Base-by-base conservation (phyloP, 2,329 filamentous ascomycete genomes). In the Neofusicoccum laricinum region DNA sequence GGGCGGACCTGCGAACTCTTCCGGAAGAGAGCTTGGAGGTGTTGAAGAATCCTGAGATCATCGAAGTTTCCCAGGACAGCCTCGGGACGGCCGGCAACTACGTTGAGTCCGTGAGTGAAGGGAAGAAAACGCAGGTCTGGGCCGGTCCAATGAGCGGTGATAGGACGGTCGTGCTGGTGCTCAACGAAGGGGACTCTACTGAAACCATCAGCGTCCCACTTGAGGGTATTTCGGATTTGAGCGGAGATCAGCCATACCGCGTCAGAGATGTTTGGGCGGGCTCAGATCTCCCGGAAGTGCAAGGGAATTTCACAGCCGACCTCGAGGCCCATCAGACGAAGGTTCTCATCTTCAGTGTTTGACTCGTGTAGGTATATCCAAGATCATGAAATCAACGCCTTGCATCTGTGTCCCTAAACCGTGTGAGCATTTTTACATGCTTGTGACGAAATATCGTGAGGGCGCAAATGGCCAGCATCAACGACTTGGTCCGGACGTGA, bases 51-150 rank as follows among this genome's bases (percentile, higher is more conserved):
- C 63, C 68, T 30, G 68, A 72, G n/a, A 69, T 79, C 0, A 66
- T 79, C 4, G 67, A 70, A 7, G 78, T 84, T 71, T 81, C 82
- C 68, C 82, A 85, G 68, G 82, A 85, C 64, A 32, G 51, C 5
- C 38, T 57, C 14, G 51, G 38, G 4, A 43, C 11, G 10, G 51
- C 51, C 7, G 51, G 17, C 3, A 12, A n/a, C 1, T 57, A 57
- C 5, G 11, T 43, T 36, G 51, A 57, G 38, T 17, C 12, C 1
- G n/a, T 43, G 36, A 57, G 51, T 19, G 11, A 32, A 3, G 51
- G 43, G 8, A 25, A 32, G 38, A n/a, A 57, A 32, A 19, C 3
- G 0, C 51, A 57, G 21, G 21, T 57, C 8, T 57, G 51, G 51
- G 14, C 51, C 4, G 51, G 51, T 6, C 51, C 51, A 2, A 6